A percentile compares a stretch with the other conserved stretches of the same genome.
phyloP scores from a whole-genome alignment of 73 alveolate species.

The Effrenium voratum region DNA sequence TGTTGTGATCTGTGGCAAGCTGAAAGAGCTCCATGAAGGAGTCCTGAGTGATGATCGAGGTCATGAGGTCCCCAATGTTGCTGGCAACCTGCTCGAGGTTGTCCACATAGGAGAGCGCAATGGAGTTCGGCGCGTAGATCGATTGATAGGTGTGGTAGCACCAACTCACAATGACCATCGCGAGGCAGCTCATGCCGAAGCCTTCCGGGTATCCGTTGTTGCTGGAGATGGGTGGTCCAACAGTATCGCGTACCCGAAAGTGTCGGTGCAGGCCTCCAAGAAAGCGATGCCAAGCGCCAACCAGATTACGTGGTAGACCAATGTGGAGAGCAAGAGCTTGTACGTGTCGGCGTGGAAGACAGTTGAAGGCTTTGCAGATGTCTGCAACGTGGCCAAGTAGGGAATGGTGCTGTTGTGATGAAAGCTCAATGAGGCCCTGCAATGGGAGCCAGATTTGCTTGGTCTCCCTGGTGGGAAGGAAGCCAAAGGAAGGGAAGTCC shows the following conservation, averaged over 20 bases:
- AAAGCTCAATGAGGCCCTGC: not conserved
- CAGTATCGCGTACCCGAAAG: not conserved
- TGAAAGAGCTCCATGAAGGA: not conserved
- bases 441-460: not conserved
- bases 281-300: not conserved
- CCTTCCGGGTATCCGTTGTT: not conserved
- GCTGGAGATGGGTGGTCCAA: not conserved
- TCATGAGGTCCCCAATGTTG: not conserved
- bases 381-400: not conserved
- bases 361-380: not conserved
- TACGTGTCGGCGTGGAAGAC: not conserved
- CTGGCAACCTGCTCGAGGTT: not conserved
- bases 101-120: not conserved
- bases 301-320: not conserved
- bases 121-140: not conserved
- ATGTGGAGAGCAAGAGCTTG: not conserved
- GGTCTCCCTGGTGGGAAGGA: not conserved
- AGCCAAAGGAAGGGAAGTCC: not conserved
- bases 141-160: not conserved
- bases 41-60: not conserved
- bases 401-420: too few relatives aligned
- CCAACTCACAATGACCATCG: not conserved
- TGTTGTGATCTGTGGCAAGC: not conserved
- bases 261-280: not conserved
- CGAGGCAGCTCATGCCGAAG: not conserved